A percentile compares a stretch with the other conserved stretches of the same genome.
Conservation (phyloP, 768 basidiomycete genomes). For the Calocybe cyanea region DNA sequence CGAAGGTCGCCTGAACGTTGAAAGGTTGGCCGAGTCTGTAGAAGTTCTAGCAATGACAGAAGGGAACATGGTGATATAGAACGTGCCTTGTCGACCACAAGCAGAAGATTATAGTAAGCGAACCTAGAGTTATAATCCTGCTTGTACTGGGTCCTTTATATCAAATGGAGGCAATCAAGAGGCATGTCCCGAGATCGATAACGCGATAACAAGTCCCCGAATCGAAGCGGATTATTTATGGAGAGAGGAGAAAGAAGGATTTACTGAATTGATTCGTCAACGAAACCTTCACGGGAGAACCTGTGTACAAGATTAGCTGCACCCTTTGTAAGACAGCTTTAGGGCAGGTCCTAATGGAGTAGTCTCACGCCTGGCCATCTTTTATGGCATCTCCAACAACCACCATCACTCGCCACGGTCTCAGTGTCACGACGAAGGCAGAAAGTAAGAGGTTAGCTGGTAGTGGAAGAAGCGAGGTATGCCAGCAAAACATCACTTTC, state of each 20-base stretch:
- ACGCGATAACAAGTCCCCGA: constrained; percentile 18
- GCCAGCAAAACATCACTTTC: constrained; percentile 14
- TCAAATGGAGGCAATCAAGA: constrained; percentile 10
- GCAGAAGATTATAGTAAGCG: not conserved
- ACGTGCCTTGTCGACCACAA: constrained; percentile 9
- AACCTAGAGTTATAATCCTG: not conserved
- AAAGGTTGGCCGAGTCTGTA: constrained; percentile 37
- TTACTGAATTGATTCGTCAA: not conserved
- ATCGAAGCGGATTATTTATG: constrained; percentile 6
- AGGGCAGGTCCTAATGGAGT: constrained; percentile 22
- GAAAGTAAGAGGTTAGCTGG: constrained; percentile 65
- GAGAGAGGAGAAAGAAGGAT: not conserved
- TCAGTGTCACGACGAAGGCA: constrained; percentile 58
- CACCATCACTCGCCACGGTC: constrained; percentile 36
- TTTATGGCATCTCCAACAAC: constrained; percentile 21
- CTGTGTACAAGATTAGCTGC: too few relatives aligned
- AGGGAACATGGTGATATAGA: not conserved
- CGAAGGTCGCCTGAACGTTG: constrained; percentile 53
- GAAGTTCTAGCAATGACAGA: not conserved
- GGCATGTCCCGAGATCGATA: constrained; percentile 19
- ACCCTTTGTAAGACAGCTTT: constrained; percentile 20
- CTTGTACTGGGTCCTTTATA: constrained; percentile 9
- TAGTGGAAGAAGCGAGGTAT: constrained; percentile 72
- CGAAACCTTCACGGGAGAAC: constrained; percentile 6
- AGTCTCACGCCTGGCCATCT: not conserved